Conservation (phyloP, 2,329 filamentous ascomycete genomes). For the Cyclaneusma minus region DNA sequence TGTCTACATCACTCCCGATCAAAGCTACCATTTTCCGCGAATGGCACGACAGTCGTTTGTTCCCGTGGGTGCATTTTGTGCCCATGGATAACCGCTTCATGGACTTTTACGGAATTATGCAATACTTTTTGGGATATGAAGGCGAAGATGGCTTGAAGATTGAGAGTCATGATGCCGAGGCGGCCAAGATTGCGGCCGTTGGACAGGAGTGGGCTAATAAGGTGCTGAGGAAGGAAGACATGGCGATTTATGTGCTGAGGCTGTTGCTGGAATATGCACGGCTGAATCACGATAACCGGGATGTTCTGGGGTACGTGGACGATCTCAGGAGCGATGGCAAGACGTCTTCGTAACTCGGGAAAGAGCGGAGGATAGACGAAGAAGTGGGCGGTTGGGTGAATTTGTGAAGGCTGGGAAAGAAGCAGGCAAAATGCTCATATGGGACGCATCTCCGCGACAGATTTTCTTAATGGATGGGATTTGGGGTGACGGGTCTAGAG, state of each 20-base stretch:
- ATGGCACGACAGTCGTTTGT: conserved; percentile 59
- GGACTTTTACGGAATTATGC: conserved; percentile 55
- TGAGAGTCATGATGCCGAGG: conserved; percentile 16
- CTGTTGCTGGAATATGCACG: conserved; percentile 49
- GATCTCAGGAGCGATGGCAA: too few relatives aligned
- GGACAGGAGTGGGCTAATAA: conserved; percentile 54
- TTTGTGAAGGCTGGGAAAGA: too few relatives aligned
- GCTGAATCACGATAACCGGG: too few relatives aligned
- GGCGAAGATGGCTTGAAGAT: conserved; percentile 9
- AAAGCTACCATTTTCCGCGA: conserved; percentile 62
- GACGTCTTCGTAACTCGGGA: too few relatives aligned
- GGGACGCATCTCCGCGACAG: too few relatives aligned
- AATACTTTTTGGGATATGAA: conserved; percentile 50
- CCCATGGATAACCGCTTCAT: conserved; percentile 58
- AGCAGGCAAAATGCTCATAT: too few relatives aligned
- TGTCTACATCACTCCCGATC: conserved; percentile 50
- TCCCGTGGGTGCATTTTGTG: conserved; percentile 64
- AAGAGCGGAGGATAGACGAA: too few relatives aligned
- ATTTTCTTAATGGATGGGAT: too few relatives aligned
- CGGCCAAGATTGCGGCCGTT: conserved; percentile 45
- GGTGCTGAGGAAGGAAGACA: conserved; percentile 55
- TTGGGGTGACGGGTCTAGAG: too few relatives aligned
- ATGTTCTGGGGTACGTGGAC: too few relatives aligned
- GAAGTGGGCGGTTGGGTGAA: too few relatives aligned
- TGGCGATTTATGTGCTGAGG: conserved; percentile 54